These are phyloP conservation scores for Parathielavia appendiculata DNA, from an alignment of 495 filamentous ascomycete species.

Conservation along the genomic window DNA sequence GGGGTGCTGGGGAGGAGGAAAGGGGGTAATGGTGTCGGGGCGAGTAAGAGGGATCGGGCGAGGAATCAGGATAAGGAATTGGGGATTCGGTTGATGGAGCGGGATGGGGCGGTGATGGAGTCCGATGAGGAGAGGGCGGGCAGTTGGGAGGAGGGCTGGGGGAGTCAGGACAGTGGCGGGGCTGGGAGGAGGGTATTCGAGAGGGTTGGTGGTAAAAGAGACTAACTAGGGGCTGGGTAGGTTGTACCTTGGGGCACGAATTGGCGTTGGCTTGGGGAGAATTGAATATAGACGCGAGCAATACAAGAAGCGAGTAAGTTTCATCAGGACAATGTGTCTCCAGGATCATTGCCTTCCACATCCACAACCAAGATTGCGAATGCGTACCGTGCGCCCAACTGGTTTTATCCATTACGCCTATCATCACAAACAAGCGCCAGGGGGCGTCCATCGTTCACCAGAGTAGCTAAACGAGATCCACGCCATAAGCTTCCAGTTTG, in stretches of 20 bases:
- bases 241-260: background rate
- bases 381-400: too few species aligned
- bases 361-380: too few species aligned
- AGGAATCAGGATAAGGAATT: conserved; percentile 30
- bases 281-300: background rate
- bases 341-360: background rate
- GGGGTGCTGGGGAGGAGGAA: too few species aligned
- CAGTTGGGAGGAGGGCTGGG: background rate
- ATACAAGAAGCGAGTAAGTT: background rate
- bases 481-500: background rate
- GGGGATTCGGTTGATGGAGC: conserved; percentile 38
- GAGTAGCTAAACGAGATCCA: background rate
- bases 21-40: conserved; percentile 25
- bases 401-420: background rate
- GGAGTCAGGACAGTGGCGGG: background rate
- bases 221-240: background rate
- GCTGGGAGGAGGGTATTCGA: conserved; percentile 1
- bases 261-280: background rate
- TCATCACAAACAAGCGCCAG: background rate
- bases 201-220: background rate
- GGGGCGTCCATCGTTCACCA: background rate
- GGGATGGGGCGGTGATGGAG: conserved; percentile 25
- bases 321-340: background rate
- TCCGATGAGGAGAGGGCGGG: background rate
- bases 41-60: conserved; percentile 13